A percentile compares a stretch with the other conserved stretches of the same genome.
Conservation (phyloP, 2,329 filamentous ascomycete species). For the Phyllosticta citrichinensis region DNA sequence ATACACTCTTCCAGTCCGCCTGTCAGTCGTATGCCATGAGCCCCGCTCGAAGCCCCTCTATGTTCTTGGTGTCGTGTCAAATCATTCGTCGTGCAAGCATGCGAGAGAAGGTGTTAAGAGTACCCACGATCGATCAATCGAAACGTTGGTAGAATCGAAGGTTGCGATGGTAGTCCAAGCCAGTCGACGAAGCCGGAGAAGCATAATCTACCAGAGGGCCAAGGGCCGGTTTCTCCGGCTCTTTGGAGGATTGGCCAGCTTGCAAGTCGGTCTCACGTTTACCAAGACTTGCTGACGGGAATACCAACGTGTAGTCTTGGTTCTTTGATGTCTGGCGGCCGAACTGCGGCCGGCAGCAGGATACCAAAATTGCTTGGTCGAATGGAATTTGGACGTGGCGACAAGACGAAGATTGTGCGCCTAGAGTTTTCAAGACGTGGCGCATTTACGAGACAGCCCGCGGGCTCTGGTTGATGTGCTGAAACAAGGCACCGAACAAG, state of each 20-base stretch:
- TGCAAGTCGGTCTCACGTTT: neutral
- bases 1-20: neutral
- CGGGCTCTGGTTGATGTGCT: slow-evolving; percentile 39
- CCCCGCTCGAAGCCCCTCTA: slow-evolving; percentile 3
- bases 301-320: neutral
- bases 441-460: slow-evolving; percentile 8
- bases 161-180: slow-evolving; percentile 1
- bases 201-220: neutral
- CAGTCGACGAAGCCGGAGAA: neutral
- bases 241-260: neutral
- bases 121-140: neutral
- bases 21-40: neutral
- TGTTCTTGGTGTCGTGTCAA: slow-evolving; percentile 9
- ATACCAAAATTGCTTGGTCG: neutral
- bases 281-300: neutral
- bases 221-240: neutral
- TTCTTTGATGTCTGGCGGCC: neutral
- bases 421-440: neutral
- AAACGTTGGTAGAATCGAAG: neutral
- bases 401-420: neutral
- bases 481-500: slow-evolving; percentile 36
- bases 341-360: neutral
- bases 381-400: neutral
- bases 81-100: slow-evolving; percentile 6
- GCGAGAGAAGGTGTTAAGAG: neutral